These are phyloP conservation scores for Begonia peltatifolia DNA, from an alignment of 306 rosid species.

Conservation along the genomic window DNA sequence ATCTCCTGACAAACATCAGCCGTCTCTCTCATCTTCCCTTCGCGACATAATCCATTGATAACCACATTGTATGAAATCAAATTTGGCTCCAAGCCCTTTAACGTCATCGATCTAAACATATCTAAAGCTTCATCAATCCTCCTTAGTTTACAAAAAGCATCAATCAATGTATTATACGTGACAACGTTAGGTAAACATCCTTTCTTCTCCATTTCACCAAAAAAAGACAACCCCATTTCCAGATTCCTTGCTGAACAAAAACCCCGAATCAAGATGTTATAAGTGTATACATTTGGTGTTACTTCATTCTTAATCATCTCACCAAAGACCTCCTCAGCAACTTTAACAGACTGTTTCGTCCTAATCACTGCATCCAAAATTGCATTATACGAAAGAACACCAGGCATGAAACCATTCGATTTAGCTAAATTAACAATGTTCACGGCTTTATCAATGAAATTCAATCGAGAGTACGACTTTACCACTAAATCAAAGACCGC, in stretches of 20 bases:
- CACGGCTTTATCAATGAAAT: slow-evolving; percentile 30
- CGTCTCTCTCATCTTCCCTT: slow-evolving; percentile 49
- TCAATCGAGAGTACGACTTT: slow-evolving; percentile 51
- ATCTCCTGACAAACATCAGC: slow-evolving; percentile 40
- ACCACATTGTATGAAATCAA: slow-evolving; percentile 66
- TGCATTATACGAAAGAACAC: slow-evolving; percentile 55
- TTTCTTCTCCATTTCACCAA: slow-evolving; percentile 47
- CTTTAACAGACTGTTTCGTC: slow-evolving; percentile 18
- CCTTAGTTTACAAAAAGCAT: slow-evolving; percentile 41
- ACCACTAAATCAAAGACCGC: slow-evolving; percentile 60
- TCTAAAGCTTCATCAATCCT: slow-evolving; percentile 38
- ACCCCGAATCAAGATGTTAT: slow-evolving; percentile 70
- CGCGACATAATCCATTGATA: slow-evolving; percentile 57
- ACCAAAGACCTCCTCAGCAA: slow-evolving; percentile 28
- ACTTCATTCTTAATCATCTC: slow-evolving; percentile 49
- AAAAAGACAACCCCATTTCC: slow-evolving; percentile 31
- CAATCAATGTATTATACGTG: slow-evolving; percentile 57
- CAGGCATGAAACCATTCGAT: slow-evolving; percentile 45
- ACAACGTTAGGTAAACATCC: slow-evolving; percentile 69
- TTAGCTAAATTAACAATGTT: slow-evolving; percentile 38
- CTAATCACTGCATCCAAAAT: slow-evolving; percentile 40
- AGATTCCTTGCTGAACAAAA: slow-evolving; percentile 30
- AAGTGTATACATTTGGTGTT: slow-evolving; percentile 65
- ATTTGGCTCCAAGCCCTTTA: slow-evolving; percentile 49
- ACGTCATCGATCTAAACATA: slow-evolving; percentile 36